Evolutionary conservation across 768 basidiomycete species (phyloP).

Genomic region (Candolleomyces eurysporus): DNA sequence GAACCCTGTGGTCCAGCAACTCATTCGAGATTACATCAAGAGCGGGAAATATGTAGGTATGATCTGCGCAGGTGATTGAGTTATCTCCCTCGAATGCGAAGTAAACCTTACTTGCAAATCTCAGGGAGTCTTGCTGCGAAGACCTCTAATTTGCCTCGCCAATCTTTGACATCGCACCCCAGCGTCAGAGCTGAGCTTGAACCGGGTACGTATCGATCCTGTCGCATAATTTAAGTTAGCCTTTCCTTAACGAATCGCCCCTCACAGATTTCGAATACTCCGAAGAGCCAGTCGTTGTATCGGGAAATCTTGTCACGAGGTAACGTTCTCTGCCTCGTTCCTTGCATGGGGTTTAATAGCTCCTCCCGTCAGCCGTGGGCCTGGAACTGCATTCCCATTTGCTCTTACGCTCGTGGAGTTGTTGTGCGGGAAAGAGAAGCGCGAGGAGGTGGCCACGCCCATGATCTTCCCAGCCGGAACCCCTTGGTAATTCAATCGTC

Average conservation of each 20-base stretch:
- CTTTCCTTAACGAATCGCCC: neutral
- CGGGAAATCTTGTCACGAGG: constrained; percentile 77
- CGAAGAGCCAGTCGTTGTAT: constrained; percentile 72
- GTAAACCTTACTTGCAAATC: neutral
- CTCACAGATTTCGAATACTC: constrained; percentile 66
- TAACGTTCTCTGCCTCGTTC: constrained; percentile 21
- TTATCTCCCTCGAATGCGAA: neutral
- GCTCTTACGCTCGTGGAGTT: constrained; percentile 73
- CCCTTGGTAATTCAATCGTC: constrained; percentile 26
- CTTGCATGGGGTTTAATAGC: constrained; percentile 5
- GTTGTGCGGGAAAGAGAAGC: constrained; percentile 61
- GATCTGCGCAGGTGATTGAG: constrained; percentile 74
- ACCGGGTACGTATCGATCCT: constrained; percentile 34
- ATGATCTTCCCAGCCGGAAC: constrained; percentile 70
- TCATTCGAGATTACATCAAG: constrained; percentile 57
- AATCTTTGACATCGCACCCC: constrained; percentile 78
- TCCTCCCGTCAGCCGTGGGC: constrained; percentile 60
- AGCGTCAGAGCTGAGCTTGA: constrained; percentile 62
- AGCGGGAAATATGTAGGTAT: constrained; percentile 66
- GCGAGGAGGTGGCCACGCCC: constrained; percentile 57
- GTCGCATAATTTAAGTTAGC: neutral
- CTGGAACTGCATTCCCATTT: constrained; percentile 77
- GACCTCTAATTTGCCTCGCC: constrained; percentile 55
- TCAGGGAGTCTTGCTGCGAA: constrained; percentile 71
- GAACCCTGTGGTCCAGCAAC: constrained; percentile 55